phyloP scores from a whole-genome alignment of 1,139 yeast species.

The Blastobotrys arbuscula region DNA sequence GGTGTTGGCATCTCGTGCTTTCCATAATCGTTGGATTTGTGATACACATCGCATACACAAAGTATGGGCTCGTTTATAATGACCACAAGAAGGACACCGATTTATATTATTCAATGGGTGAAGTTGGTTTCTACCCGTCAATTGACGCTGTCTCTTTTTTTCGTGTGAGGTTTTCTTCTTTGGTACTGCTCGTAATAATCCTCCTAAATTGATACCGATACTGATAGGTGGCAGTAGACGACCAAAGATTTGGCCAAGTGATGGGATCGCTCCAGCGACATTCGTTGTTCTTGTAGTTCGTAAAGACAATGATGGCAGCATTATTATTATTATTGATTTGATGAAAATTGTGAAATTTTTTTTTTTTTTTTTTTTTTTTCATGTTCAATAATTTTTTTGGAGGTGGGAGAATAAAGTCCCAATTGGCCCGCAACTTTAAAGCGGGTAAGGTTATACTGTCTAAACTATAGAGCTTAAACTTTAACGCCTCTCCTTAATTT shows the following conservation, averaged over 20 bases:
- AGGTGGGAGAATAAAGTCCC: not conserved
- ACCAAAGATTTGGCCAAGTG: constrained; percentile 18
- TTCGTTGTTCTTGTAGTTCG: not conserved
- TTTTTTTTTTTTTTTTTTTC: not conserved
- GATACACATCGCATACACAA: constrained; percentile 90
- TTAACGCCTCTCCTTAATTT: not conserved
- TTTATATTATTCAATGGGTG: constrained; percentile 70
- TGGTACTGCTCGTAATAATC: constrained; percentile 75
- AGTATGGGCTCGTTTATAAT: constrained; percentile 80
- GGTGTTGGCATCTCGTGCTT: constrained; percentile 35
- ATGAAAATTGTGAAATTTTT: not conserved
- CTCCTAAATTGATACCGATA: constrained; percentile 10
- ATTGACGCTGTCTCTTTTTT: constrained; percentile 76
- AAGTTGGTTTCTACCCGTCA: constrained; percentile 77
- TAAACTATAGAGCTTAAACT: not conserved
- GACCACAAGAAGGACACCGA: constrained; percentile 95
- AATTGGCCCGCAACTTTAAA: not conserved
- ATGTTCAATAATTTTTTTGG: not conserved
- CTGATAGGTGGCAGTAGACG: constrained; percentile 13
- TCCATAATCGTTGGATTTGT: constrained; percentile 73
- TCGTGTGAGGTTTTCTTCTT: constrained; percentile 86
- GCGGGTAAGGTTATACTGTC: not conserved
- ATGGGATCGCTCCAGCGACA: constrained; percentile 8
- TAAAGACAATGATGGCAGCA: not conserved
- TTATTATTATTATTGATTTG: not conserved